Base-by-base conservation (phyloP, 2,329 filamentous ascomycete genomes). In the Talaromyces sp. region DNA sequence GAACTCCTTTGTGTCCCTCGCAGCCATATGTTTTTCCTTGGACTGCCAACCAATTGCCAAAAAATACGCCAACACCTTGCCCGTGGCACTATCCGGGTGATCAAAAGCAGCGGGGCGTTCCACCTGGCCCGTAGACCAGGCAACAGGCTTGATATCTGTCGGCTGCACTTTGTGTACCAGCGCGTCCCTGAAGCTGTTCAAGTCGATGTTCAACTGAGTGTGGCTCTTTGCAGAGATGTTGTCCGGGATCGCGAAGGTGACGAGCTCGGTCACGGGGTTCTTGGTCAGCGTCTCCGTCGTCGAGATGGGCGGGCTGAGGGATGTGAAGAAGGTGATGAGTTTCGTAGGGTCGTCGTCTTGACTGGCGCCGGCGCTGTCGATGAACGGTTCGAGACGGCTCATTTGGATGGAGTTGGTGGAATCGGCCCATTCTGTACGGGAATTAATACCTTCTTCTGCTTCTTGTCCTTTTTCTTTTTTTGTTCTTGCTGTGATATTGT, bases 11-110 rank as follows among this genome's bases (percentile, higher is more conserved):
- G 77, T 78, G 63, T 80, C 71, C 58, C 76, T 71, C 32, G 76
- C 81, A 54, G 69, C 69, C 74, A 77, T 71, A 68, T 85, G 83
- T 54, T 72, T 73, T 38, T 82, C 78, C 21, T 80, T 72, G 65
- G 73, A 80, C 56, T 77, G 70, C 83, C 83, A 85, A 5, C 82
- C 83, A 58, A 83, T 70, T 19, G 74, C 72, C n/a, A 76, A 61
- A 3, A 79, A 65, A 65, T 77, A 76, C 59, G 77, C 68, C 58
- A 75, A 74, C 11, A 76, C 80, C 64, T 76, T 69, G 3, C 74
- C 75, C 17, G 71, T 76, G 41, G 62, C 69, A 65, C 77, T 79
- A 70, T 60, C 73, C 67, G 43, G 67, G 69, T 65, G 71, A 29
- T 65, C 43, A 43, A 74, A 60, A 59, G 57, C 65, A 24, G 69